A percentile compares a stretch with the other conserved stretches of the same genome.
These are phyloP conservation scores for Parathielavia appendiculata DNA, from an alignment of 495 filamentous ascomycete genomes.

Conservation along the genomic window DNA sequence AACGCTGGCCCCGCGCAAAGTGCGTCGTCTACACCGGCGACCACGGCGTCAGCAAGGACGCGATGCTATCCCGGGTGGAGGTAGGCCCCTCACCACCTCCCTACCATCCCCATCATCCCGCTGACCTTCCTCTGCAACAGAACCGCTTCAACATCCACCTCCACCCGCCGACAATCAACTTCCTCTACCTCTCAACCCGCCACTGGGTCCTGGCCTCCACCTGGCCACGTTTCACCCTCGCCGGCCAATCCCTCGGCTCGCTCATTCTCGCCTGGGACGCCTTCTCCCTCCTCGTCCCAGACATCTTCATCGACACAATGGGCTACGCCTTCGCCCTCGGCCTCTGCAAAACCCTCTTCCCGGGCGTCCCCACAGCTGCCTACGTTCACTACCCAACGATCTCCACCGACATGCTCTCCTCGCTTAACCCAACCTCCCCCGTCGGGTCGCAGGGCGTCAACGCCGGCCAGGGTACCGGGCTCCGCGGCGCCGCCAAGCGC, in stretches of 20 bases:
- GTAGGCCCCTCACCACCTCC: conserved; percentile 36
- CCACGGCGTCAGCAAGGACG: conserved; percentile 72
- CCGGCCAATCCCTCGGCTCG: conserved; percentile 86
- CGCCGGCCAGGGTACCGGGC: conserved; percentile 68
- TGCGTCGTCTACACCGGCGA: conserved; percentile 94
- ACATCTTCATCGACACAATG: conserved; percentile 97
- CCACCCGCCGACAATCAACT: conserved; percentile 73
- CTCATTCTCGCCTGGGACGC: conserved; percentile 84
- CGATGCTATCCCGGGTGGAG: conserved; percentile 72
- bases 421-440: conserved; percentile 54
- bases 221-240: conserved; percentile 90
- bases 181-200: conserved; percentile 84
- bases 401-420: conserved; percentile 92
- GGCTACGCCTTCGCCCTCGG: conserved; percentile 90
- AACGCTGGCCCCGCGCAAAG: conserved; percentile 79
- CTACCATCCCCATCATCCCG: background rate
- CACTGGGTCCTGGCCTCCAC: conserved; percentile 76
- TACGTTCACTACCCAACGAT: conserved; percentile 99
- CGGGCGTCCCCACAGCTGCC: conserved; percentile 72
- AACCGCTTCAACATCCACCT: conserved; percentile 89
- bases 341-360: conserved; percentile 77
- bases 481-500: conserved; percentile 61
- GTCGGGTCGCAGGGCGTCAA: conserved; percentile 66
- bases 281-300: conserved; percentile 85
- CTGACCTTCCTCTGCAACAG: conserved; percentile 33